Percentiles rank a stretch among this genome's conserved stretches.
Conservation (phyloP, 176 grass and related monocot species). For the Elymus sibiricus region DNA sequence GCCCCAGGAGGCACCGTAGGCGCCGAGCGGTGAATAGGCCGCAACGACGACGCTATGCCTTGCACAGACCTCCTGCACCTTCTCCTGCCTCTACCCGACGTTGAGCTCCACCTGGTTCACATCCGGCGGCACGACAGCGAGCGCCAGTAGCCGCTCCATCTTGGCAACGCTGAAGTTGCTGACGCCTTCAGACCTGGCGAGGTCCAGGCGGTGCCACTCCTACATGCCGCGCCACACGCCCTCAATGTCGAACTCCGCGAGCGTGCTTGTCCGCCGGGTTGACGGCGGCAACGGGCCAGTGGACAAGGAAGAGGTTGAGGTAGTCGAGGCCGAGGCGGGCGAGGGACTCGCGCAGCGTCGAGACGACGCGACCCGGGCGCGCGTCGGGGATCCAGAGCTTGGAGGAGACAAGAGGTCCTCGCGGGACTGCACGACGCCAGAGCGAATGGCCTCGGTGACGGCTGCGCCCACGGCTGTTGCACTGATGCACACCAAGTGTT, state of each 20-base stretch:
- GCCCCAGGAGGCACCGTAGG: constrained; percentile 32
- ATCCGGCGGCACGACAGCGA: constrained; percentile 50
- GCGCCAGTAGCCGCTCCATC: constrained; percentile 27
- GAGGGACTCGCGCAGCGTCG: constrained; percentile 50
- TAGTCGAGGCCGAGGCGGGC: constrained; percentile 52
- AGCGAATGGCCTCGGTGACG: constrained; percentile 30
- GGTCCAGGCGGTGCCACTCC: constrained; percentile 63
- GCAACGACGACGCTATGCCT: constrained; percentile 43
- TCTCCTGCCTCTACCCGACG: constrained; percentile 63
- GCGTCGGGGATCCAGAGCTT: constrained; percentile 51
- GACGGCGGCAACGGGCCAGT: constrained; percentile 44
- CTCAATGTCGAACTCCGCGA: constrained; percentile 49
- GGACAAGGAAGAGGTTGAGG: constrained; percentile 82
- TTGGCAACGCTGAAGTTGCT: constrained; percentile 73
- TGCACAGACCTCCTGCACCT: constrained; percentile 49
- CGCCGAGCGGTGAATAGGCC: constrained; percentile 60
- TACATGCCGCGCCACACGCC: constrained; percentile 72
- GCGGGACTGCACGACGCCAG: constrained; percentile 28
- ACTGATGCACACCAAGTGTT: no score
- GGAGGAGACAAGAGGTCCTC: constrained; percentile 52
- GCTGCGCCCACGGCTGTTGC: constrained; percentile 26
- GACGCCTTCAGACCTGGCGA: constrained; percentile 61
- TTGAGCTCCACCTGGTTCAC: constrained; percentile 88
- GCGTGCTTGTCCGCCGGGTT: background rate
- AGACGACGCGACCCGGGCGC: constrained; percentile 36